These are phyloP conservation scores for Botryosphaeria dothidea DNA, from an alignment of 2,329 filamentous ascomycete species.

Conservation along the genomic window DNA sequence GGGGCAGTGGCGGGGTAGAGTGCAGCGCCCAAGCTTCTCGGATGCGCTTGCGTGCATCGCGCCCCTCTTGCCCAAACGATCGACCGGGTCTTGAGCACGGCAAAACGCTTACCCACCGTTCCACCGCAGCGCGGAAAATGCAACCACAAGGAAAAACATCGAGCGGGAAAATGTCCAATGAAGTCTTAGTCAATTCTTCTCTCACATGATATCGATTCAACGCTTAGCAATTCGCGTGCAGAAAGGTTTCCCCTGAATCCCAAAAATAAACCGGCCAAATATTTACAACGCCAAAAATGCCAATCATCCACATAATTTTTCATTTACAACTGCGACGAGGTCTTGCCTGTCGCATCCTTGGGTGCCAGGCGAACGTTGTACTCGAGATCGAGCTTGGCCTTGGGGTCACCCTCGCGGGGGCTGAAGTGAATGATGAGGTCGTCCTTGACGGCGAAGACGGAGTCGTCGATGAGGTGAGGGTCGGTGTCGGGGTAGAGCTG, in stretches of 20 bases:
- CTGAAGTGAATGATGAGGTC: slow-evolving; percentile 29
- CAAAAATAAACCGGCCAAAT: not conserved
- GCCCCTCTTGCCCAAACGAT: not conserved
- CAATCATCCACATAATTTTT: not conserved
- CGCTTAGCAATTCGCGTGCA: not conserved
- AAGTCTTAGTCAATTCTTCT: not conserved
- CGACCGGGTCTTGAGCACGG: not conserved
- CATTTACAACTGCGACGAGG: not conserved
- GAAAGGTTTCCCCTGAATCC: not conserved
- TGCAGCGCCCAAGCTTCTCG: not conserved
- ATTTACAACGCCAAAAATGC: slow-evolving; percentile 17
- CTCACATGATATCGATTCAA: slow-evolving; percentile 5
- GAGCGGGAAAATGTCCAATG: not conserved
- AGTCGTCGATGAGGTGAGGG: slow-evolving; percentile 59
- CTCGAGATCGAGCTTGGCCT: slow-evolving; percentile 60
- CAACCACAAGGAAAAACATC: not conserved
- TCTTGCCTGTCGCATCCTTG: slow-evolving; percentile 24
- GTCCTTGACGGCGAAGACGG: slow-evolving; percentile 59
- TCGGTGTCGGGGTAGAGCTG: slow-evolving; percentile 62
- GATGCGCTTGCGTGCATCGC: not conserved
- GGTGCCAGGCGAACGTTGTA: slow-evolving; percentile 62
- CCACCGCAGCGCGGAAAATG: not conserved
- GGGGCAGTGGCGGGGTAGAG: slow-evolving; percentile 9
- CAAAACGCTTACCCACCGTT: slow-evolving; percentile 5
- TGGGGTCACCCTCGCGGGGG: slow-evolving; percentile 51